A percentile compares a stretch with the other conserved stretches of the same genome.
Conservation (phyloP, 805 yeast genomes). For the Debaryomyces maramus region DNA sequence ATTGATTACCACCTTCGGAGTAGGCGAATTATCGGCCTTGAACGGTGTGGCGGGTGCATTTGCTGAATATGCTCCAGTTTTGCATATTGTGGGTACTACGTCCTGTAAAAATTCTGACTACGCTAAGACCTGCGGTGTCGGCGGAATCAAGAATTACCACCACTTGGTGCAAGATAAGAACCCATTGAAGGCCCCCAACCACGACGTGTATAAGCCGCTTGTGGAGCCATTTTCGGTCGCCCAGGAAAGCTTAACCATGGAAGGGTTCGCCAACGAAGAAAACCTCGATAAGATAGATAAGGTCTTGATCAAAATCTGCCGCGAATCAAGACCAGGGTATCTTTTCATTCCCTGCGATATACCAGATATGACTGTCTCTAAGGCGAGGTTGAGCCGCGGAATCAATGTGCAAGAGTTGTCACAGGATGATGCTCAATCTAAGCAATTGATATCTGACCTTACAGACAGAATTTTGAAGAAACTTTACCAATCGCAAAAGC, state of each 20-base stretch:
- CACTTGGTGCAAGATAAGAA: constrained; percentile 59
- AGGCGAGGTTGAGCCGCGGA: constrained; percentile 18
- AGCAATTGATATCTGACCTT: constrained; percentile 18
- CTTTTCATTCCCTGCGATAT: constrained; percentile 75
- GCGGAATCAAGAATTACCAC: constrained; percentile 39
- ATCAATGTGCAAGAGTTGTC: constrained; percentile 10
- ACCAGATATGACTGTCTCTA: constrained; percentile 40
- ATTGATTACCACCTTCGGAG: constrained; percentile 75
- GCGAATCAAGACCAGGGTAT: constrained; percentile 76
- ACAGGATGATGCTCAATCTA: constrained; percentile 7
- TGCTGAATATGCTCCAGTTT: constrained; percentile 76
- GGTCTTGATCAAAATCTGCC: constrained; percentile 56
- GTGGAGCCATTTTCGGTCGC: constrained; percentile 56
- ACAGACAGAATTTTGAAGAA: constrained; percentile 43
- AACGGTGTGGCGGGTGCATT: constrained; percentile 82
- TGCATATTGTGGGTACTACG: constrained; percentile 80
- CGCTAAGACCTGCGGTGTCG: constrained; percentile 14
- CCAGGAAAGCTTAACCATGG: constrained; percentile 37
- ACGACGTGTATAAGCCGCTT: constrained; percentile 63
- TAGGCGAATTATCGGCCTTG: constrained; percentile 83
- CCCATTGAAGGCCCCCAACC: constrained; percentile 58
- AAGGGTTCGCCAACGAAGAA: constrained; percentile 32
- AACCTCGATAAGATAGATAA: constrained; percentile 61
- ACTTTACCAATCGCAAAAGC: constrained; percentile 54
- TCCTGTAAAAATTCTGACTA: constrained; percentile 22